phyloP scores from a whole-genome alignment of 805 yeast species.

The Saccharomyces cerevisiae region DNA sequence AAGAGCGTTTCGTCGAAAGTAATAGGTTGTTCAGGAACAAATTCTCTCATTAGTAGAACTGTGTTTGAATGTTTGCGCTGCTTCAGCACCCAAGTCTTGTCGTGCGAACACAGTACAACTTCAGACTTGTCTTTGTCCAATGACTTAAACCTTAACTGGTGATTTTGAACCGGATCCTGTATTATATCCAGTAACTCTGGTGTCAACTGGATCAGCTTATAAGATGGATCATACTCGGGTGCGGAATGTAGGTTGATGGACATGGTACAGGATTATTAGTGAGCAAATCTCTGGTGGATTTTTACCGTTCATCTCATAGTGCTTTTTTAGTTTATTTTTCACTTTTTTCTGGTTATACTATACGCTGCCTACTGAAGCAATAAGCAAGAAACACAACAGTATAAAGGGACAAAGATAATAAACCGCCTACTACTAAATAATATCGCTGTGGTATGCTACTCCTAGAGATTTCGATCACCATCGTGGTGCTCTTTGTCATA shows the following conservation, averaged over 20 bases:
- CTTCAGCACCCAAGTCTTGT: slow-evolving; percentile 54
- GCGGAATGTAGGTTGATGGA: slow-evolving; percentile 16
- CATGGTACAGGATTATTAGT: slow-evolving; percentile 1
- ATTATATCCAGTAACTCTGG: slow-evolving; percentile 40
- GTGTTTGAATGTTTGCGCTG: slow-evolving; percentile 86
- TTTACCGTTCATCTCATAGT: neutral
- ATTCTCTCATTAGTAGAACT: slow-evolving; percentile 44
- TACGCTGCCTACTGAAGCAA: neutral
- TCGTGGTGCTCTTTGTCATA: neutral
- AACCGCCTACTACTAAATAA: neutral
- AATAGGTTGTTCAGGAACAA: slow-evolving; percentile 15
- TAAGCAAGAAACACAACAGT: neutral
- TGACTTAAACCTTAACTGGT: slow-evolving; percentile 24
- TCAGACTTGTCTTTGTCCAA: slow-evolving; percentile 27
- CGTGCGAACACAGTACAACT: slow-evolving; percentile 54
- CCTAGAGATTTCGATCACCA: neutral
- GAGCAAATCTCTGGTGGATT: neutral
- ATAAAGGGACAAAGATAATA: neutral
- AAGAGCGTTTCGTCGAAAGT: slow-evolving; percentile 16
- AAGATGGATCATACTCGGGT: slow-evolving; percentile 26
- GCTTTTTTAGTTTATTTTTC: neutral
- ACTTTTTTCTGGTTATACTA: neutral
- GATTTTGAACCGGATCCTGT: slow-evolving; percentile 3
- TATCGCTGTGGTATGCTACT: neutral
- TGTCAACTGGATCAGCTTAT: slow-evolving; percentile 45